Percentiles rank a stretch among this genome's conserved stretches.
Conservation (phyloP, 2,329 filamentous ascomycete species). For the Neopestalotiopsis sp. region DNA sequence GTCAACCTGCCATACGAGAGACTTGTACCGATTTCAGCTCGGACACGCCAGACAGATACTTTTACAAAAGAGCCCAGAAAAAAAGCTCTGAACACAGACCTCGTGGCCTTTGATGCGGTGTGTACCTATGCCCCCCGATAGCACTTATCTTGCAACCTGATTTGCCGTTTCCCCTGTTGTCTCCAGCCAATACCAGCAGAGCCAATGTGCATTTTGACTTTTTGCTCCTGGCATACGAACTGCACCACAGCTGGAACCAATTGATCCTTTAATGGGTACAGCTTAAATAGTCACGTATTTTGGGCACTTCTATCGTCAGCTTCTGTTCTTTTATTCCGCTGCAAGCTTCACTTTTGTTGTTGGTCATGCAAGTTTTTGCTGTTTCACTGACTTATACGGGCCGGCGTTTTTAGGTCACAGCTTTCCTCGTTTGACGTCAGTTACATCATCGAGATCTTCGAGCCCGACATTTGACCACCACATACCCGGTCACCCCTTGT, state of each 20-base stretch:
- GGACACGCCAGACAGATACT: conserved; percentile 8
- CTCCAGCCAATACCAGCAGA: conserved; percentile 8
- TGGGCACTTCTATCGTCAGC: conserved; percentile 24
- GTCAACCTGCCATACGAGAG: background rate
- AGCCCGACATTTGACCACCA: conserved; percentile 18
- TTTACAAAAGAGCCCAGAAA: background rate
- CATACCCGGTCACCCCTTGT: background rate
- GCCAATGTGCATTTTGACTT: conserved; percentile 1
- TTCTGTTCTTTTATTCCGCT: conserved; percentile 19
- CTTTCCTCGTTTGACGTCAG: conserved; percentile 14
- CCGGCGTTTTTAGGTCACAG: conserved; percentile 14
- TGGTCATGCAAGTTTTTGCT: conserved; percentile 1
- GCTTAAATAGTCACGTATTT: conserved; percentile 28
- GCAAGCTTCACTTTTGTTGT: conserved; percentile 6
- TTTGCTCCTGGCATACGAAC: conserved; percentile 8
- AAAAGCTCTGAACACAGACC: background rate
- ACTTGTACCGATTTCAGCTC: background rate
- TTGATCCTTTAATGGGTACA: conserved; percentile 16
- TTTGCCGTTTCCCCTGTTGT: conserved; percentile 11
- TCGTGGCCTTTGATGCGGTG: conserved; percentile 33
- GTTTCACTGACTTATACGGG: conserved; percentile 8
- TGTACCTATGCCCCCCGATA: conserved; percentile 17
- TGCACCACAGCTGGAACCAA: background rate
- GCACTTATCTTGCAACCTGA: conserved; percentile 16
- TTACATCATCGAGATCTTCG: conserved; percentile 19